Evolutionary conservation across 2,329 filamentous ascomycete genomes (phyloP).

Genomic region (Penicillium occitanis): DNA sequence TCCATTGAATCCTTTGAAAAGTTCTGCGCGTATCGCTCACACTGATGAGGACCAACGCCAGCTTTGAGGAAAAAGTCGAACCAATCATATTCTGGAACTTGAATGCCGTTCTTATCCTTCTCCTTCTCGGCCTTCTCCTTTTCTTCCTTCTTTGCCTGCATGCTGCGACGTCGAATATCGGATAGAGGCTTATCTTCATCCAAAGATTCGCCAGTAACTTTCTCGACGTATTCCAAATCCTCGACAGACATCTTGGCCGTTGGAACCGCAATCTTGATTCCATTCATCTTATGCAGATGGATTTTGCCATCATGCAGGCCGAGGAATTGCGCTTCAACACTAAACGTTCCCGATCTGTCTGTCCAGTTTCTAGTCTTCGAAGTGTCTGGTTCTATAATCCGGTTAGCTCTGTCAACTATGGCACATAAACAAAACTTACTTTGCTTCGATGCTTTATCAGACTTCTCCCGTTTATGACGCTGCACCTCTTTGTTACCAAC

Average conservation of each 20-base stretch:
- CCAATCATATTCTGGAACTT: conserved; percentile 77
- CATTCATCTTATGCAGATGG: conserved; percentile 95
- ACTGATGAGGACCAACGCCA: conserved; percentile 87
- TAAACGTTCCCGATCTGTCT: conserved; percentile 92
- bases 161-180: conserved; percentile 64
- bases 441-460: conserved; percentile 62
- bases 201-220: conserved; percentile 78
- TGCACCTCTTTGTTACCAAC: conserved; percentile 70
- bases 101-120: conserved; percentile 15
- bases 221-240: conserved; percentile 93
- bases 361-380: conserved; percentile 89
- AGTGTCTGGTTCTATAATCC: conserved; percentile 69
- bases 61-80: conserved; percentile 97
- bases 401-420: conserved; percentile 8
- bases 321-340: conserved; percentile 94
- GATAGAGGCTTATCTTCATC: conserved; percentile 91
- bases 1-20: conserved; percentile 94
- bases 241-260: conserved; percentile 93
- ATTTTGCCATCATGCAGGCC: conserved; percentile 94
- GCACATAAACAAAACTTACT: conserved; percentile 57
- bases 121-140: conserved; percentile 4
- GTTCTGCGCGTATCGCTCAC: conserved; percentile 87
- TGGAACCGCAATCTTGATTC: conserved; percentile 96
- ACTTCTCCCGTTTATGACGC: conserved; percentile 69
- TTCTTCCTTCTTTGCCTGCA: conserved; percentile 20